Percentiles rank a stretch among this genome's conserved stretches.
Conservation (phyloP, 2,329 filamentous ascomycete genomes). For the Cryoendolithus antarcticus region DNA sequence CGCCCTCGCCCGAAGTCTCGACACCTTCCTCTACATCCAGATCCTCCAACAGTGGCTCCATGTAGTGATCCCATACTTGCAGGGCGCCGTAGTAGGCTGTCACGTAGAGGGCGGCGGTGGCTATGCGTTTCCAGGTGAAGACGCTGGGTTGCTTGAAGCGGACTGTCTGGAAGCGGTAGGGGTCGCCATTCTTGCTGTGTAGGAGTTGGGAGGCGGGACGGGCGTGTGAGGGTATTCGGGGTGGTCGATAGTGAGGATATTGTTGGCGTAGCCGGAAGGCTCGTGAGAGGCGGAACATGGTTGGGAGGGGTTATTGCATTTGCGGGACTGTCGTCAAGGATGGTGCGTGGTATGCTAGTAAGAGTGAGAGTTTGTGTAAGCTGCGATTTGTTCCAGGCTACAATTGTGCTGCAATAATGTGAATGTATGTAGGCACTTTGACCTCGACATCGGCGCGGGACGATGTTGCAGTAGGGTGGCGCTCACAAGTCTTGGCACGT, state of each 20-base stretch:
- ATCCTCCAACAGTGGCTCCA: slow-evolving; percentile 20
- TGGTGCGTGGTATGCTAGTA: background rate
- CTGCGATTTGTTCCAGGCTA: too few species aligned
- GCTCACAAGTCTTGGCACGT: too few species aligned
- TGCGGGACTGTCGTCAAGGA: slow-evolving; percentile 1
- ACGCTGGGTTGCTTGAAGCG: slow-evolving; percentile 7
- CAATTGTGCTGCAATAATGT: too few species aligned
- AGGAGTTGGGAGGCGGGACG: too few species aligned
- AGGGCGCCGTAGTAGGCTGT: slow-evolving; percentile 10
- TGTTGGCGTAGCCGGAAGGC: slow-evolving; percentile 4
- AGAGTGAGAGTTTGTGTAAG: too few species aligned
- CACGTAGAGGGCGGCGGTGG: slow-evolving; percentile 1
- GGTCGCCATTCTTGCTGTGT: background rate
- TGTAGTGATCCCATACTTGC: slow-evolving; percentile 12
- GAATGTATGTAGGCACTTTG: too few species aligned
- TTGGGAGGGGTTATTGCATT: slow-evolving; percentile 1
- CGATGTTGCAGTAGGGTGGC: too few species aligned
- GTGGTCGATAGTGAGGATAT: slow-evolving; percentile 1
- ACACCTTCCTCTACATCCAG: slow-evolving; percentile 14
- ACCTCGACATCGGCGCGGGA: too few species aligned
- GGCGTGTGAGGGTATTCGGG: background rate
- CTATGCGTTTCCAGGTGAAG: slow-evolving; percentile 6
- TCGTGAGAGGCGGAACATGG: slow-evolving; percentile 5
- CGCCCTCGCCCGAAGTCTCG: slow-evolving; percentile 14
- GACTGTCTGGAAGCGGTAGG: slow-evolving; percentile 1